Evolutionary conservation across 2,329 filamentous ascomycete genomes (phyloP).

Genomic region (Apiospora kogelbergensis): DNA sequence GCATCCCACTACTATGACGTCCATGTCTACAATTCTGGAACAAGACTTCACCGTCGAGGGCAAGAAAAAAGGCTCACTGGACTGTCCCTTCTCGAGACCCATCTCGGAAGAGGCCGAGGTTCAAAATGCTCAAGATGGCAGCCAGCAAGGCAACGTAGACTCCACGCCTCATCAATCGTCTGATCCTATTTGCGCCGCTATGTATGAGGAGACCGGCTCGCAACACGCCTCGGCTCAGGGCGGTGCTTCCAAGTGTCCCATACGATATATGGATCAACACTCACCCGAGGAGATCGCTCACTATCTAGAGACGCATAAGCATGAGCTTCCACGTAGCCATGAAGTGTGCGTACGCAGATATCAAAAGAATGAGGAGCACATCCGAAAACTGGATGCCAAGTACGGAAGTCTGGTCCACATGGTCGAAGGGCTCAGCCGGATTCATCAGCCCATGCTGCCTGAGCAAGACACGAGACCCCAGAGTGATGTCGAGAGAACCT

Average conservation of each 20-base stretch:
- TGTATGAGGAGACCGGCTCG: conserved; percentile 60
- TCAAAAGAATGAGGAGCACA: conserved; percentile 81
- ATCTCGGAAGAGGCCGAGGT: conserved; percentile 33
- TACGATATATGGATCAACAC: conserved; percentile 88
- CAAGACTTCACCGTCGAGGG: conserved; percentile 89
- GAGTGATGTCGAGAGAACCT: conserved; percentile 49
- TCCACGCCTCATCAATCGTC: conserved; percentile 47
- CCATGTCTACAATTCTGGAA: conserved; percentile 69
- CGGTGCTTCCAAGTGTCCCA: conserved; percentile 72
- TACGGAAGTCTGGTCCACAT: conserved; percentile 91
- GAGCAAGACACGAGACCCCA: conserved; percentile 47
- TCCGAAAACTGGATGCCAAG: conserved; percentile 87
- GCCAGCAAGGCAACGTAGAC: conserved; percentile 33
- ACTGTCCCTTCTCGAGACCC: conserved; percentile 72
- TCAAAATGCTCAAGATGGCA: conserved; percentile 11
- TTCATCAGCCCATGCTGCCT: conserved; percentile 85
- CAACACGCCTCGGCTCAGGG: conserved; percentile 50
- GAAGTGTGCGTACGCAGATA: conserved; percentile 90
- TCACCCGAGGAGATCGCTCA: conserved; percentile 89
- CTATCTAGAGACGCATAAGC: conserved; percentile 94
- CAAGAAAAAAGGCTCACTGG: conserved; percentile 72
- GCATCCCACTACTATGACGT: conserved; percentile 50
- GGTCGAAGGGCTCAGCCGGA: conserved; percentile 85
- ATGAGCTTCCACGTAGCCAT: conserved; percentile 90
- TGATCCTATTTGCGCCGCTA: conserved; percentile 65